These are phyloP conservation scores for Agapanthus africanus DNA, from an alignment of 106 monocot genomes.

Conservation along the genomic window DNA sequence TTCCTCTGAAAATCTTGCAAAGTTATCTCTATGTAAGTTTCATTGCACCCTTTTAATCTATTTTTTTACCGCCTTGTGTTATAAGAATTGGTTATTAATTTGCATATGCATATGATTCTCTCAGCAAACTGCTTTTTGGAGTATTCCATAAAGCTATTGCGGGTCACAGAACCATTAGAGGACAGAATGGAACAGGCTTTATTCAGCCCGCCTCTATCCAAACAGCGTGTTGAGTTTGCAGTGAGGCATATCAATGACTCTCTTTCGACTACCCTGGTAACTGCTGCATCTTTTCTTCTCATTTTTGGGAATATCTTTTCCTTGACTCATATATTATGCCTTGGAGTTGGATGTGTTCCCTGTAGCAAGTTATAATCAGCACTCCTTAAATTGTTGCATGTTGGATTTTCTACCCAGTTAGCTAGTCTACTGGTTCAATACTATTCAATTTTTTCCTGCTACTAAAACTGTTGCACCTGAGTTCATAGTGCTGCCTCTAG, in stretches of 20 bases:
- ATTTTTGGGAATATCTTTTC: background rate
- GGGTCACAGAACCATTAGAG: slow-evolving; percentile 68
- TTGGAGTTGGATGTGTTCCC: background rate
- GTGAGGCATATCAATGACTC: slow-evolving; percentile 57
- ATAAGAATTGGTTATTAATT: background rate
- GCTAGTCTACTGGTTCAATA: background rate
- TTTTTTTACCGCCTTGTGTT: too few species aligned
- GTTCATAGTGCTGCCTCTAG: background rate
- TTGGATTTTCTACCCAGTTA: background rate
- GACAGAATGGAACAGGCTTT: slow-evolving; percentile 92
- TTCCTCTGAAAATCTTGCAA: slow-evolving; percentile 32
- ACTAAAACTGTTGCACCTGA: background rate
- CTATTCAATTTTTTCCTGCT: background rate
- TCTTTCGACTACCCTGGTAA: slow-evolving; percentile 64
- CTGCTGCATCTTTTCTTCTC: background rate
- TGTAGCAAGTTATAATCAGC: background rate
- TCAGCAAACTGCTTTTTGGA: slow-evolving; percentile 61
- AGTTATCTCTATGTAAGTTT: slow-evolving; percentile 48
- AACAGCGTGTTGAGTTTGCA: slow-evolving; percentile 92
- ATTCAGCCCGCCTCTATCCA: slow-evolving; percentile 85
- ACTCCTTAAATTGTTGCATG: background rate
- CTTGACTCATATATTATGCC: background rate
- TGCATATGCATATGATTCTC: slow-evolving; percentile 8
- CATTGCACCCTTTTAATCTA: too few species aligned
- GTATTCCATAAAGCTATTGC: slow-evolving; percentile 59